Conservation (phyloP, 1,284 basidiomycete species). For the Pseudozyma hubeiensis region DNA sequence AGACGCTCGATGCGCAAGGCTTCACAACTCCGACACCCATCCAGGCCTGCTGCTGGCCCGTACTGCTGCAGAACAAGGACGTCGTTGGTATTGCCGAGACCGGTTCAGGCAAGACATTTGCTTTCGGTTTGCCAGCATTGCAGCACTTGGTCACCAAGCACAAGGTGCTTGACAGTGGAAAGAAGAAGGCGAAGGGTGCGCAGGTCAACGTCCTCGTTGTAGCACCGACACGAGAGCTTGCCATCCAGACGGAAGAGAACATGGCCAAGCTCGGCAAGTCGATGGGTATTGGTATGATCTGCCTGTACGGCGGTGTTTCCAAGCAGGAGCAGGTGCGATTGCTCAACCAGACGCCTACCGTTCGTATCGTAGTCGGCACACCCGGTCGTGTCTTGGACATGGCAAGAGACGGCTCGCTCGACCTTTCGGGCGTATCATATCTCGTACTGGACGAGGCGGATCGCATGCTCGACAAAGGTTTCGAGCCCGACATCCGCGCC, state of each 20-base stretch:
- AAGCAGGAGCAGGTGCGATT: slow-evolving; percentile 83
- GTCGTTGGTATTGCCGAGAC: slow-evolving; percentile 98
- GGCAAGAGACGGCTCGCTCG: slow-evolving; percentile 84
- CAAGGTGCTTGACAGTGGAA: slow-evolving; percentile 50
- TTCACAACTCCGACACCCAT: slow-evolving; percentile 95
- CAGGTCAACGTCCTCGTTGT: slow-evolving; percentile 84
- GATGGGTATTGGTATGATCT: slow-evolving; percentile 82
- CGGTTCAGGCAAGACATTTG: slow-evolving; percentile 89
- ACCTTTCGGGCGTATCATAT: slow-evolving; percentile 78
- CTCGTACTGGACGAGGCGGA: slow-evolving; percentile 97
- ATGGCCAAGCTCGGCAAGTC: slow-evolving; percentile 81
- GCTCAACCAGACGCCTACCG: slow-evolving; percentile 72
- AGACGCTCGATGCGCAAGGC: slow-evolving; percentile 74
- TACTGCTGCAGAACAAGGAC: slow-evolving; percentile 82
- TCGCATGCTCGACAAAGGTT: slow-evolving; percentile 97
- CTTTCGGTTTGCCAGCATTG: slow-evolving; percentile 92
- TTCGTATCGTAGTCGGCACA: slow-evolving; percentile 87
- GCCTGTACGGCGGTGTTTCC: slow-evolving; percentile 90
- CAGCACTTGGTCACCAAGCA: slow-evolving; percentile 74
- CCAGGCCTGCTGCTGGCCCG: slow-evolving; percentile 95
- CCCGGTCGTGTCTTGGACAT: slow-evolving; percentile 93
- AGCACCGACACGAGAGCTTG: slow-evolving; percentile 92
- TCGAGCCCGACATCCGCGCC: slow-evolving; percentile 95
- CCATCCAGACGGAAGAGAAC: slow-evolving; percentile 91
- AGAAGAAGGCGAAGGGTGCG: slow-evolving; percentile 57